Evolutionary conservation across 169 alveolate species (phyloP).

Genomic region (Perkinsus chesapeaki): DNA sequence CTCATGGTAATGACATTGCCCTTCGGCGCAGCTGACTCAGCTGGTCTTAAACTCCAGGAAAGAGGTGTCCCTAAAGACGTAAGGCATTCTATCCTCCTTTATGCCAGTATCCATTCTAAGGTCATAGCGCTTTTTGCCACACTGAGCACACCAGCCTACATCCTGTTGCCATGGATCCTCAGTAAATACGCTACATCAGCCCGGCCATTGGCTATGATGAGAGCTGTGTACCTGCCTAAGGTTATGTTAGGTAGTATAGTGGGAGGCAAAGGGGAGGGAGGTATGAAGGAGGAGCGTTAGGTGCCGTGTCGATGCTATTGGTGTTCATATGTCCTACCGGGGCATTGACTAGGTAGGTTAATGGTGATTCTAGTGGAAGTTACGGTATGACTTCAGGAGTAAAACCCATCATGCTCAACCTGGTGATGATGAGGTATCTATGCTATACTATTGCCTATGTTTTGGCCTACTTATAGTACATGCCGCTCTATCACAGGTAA

Average conservation of each 20-base stretch:
- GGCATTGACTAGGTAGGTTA: neutral
- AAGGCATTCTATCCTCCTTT: neutral
- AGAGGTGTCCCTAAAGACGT: neutral
- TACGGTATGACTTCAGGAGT: neutral
- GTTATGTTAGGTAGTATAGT: neutral
- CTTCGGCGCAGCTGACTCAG: neutral
- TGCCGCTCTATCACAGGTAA: conserved; percentile 24
- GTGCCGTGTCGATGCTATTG: neutral
- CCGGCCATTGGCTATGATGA: neutral
- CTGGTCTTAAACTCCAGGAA: neutral
- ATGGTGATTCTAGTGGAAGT: neutral
- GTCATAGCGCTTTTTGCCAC: neutral
- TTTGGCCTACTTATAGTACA: neutral
- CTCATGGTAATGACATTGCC: neutral
- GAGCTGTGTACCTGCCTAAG: neutral
- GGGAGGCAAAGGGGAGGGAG: too few relatives aligned
- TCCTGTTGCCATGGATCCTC: neutral
- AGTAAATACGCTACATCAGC: neutral
- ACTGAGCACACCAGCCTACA: neutral
- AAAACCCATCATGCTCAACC: neutral
- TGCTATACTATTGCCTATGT: neutral
- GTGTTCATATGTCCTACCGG: neutral
- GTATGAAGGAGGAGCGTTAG: too few relatives aligned
- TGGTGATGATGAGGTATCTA: neutral
- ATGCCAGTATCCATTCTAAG: neutral